These are phyloP conservation scores for Aphanoascus verrucosus DNA, from an alignment of 2,329 filamentous ascomycete species.

Conservation along the genomic window DNA sequence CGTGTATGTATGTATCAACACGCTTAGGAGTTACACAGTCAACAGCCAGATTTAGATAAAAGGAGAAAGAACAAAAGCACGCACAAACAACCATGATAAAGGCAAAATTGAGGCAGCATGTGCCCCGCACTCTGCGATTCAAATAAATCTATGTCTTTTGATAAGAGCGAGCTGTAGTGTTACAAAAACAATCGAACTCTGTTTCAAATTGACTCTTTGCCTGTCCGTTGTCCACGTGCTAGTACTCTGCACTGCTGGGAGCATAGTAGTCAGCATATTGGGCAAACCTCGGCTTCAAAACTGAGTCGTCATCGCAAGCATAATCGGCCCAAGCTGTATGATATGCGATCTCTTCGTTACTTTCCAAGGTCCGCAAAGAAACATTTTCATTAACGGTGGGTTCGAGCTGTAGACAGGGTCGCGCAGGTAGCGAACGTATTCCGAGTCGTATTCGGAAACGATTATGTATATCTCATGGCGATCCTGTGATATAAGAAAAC, in stretches of 20 bases:
- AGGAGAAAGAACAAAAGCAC: no score
- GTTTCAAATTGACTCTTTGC: no score
- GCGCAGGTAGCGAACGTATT: slow-evolving; percentile 13
- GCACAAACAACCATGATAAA: no score
- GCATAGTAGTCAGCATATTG: not conserved
- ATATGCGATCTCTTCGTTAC: not conserved
- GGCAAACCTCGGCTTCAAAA: no score
- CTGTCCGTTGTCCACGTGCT: not conserved
- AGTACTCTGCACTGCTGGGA: not conserved
- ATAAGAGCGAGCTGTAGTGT: no score
- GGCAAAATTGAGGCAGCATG: no score
- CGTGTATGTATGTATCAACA: no score
- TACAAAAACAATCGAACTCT: no score
- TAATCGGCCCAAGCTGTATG: not conserved
- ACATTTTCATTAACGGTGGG: slow-evolving; percentile 1
- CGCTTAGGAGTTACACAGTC: no score
- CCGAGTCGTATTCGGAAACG: slow-evolving; percentile 12
- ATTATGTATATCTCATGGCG: slow-evolving; percentile 14
- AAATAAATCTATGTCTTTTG: no score
- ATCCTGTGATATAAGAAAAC: slow-evolving; percentile 14
- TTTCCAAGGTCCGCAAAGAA: slow-evolving; percentile 4
- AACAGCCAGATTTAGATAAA: no score
- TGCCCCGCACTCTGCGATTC: no score
- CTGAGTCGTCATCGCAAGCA: not conserved
- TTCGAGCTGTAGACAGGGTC: not conserved